Percentiles rank a stretch among this genome's conserved stretches.
phyloP scores from a whole-genome alignment of 2,329 filamentous ascomycete genomes.

The Ascochyta koolunga region DNA sequence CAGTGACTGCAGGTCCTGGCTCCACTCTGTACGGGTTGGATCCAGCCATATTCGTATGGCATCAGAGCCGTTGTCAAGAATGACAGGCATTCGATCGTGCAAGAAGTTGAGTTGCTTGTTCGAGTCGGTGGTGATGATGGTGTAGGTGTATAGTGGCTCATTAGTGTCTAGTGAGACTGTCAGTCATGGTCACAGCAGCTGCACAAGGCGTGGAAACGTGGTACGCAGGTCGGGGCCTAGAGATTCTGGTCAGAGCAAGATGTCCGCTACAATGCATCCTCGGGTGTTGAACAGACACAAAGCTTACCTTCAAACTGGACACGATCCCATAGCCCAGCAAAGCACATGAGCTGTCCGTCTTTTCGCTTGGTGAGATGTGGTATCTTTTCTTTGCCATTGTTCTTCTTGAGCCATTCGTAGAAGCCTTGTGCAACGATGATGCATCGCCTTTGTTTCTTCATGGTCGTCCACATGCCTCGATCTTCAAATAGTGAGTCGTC shows the following conservation, averaged over 20 bases:
- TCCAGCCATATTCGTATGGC: constrained; percentile 79
- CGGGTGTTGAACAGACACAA: constrained; percentile 4
- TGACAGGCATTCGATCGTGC: constrained; percentile 95
- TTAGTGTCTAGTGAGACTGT: constrained; percentile 57
- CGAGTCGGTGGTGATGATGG: constrained; percentile 88
- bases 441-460: constrained; percentile 90
- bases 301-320: constrained; percentile 75
- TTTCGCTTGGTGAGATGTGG: constrained; percentile 84
- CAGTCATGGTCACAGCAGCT: constrained; percentile 24
- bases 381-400: constrained; percentile 75
- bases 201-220: constrained; percentile 27
- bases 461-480: constrained; percentile 86
- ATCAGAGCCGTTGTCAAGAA: constrained; percentile 77
- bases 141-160: constrained; percentile 83
- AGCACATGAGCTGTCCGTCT: constrained; percentile 83
- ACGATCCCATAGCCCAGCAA: constrained; percentile 92
- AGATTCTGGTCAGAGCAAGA: constrained; percentile 17
- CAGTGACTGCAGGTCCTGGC: constrained; percentile 74
- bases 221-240: constrained; percentile 23
- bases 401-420: constrained; percentile 92
- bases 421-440: constrained; percentile 90
- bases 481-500: constrained; percentile 80
- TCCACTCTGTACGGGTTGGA: constrained; percentile 74
- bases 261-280: background rate
- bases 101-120: constrained; percentile 84